Conservation (phyloP, 2,329 filamentous ascomycete species). For the Cytospora mali region DNA sequence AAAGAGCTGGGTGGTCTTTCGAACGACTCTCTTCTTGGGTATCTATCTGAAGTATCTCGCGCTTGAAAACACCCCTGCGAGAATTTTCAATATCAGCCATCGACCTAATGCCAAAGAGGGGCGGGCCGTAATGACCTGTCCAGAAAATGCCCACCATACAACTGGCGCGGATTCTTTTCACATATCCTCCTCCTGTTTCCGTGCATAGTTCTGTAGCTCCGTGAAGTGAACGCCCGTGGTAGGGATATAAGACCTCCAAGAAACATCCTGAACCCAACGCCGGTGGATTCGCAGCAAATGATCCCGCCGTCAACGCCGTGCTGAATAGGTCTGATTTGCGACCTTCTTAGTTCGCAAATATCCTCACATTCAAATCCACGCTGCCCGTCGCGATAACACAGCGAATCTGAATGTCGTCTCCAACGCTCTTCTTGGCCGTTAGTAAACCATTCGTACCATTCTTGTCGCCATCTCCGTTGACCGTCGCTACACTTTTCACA, state of each 20-base stretch:
- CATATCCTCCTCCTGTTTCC: neutral
- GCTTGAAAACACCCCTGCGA: constrained; percentile 8
- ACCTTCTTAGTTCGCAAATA: constrained; percentile 64
- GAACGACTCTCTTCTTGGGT: constrained; percentile 14
- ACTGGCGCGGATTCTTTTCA: neutral
- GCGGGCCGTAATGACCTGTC: neutral
- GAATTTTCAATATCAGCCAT: constrained; percentile 19
- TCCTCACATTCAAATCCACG: constrained; percentile 76
- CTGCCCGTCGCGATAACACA: constrained; percentile 88
- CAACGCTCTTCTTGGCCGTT: constrained; percentile 50
- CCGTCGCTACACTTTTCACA: constrained; percentile 57
- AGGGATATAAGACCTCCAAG: neutral
- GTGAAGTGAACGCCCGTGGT: neutral
- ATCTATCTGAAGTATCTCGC: constrained; percentile 20
- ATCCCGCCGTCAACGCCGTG: constrained; percentile 12
- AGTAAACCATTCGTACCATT: constrained; percentile 44
- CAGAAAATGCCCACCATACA: constrained; percentile 2
- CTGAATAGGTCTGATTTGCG: neutral
- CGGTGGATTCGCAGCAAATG: neutral
- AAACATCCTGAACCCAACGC: neutral
- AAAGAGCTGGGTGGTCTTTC: neutral
- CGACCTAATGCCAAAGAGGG: constrained; percentile 6
- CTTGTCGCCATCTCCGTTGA: constrained; percentile 48
- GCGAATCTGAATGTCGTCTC: constrained; percentile 66
- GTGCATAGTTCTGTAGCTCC: neutral